phyloP scores from a whole-genome alignment of 1,139 yeast genomes.

The Yamadazyma epiphylla region DNA sequence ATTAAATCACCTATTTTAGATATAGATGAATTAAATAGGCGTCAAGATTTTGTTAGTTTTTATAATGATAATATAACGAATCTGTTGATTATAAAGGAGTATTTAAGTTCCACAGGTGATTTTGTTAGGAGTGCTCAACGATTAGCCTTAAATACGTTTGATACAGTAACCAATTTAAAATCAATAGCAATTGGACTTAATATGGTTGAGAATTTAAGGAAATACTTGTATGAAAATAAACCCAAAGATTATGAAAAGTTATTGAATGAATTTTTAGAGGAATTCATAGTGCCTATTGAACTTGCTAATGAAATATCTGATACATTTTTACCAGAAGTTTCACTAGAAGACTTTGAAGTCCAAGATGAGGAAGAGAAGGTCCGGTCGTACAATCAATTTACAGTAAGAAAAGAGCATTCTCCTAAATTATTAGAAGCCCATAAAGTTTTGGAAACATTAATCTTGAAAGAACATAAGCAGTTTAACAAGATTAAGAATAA shows the following conservation, averaged over 20 bases:
- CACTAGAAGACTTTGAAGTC: constrained; percentile 7
- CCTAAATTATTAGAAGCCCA: constrained; percentile 26
- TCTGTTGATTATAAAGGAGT: constrained; percentile 12
- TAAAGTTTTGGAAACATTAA: constrained; percentile 24
- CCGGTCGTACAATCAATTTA: constrained; percentile 12
- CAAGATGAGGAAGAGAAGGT: constrained; percentile 3
- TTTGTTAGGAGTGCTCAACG: constrained; percentile 36
- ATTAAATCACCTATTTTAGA: constrained; percentile 74
- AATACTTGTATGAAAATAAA: constrained; percentile 14
- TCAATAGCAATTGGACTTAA: constrained; percentile 30
- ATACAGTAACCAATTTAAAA: constrained; percentile 26
- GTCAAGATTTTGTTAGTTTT: constrained; percentile 62
- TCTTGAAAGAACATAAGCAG: constrained; percentile 19
- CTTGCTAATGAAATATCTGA: constrained; percentile 23
- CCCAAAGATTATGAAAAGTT: constrained; percentile 5
- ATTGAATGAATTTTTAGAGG: constrained; percentile 17
- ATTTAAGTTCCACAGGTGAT: constrained; percentile 31
- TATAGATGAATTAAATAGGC: constrained; percentile 44
- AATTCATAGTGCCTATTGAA: constrained; percentile 26
- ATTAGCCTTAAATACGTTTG: constrained; percentile 34
- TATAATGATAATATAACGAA: constrained; percentile 36
- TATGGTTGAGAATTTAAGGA: constrained; percentile 18
- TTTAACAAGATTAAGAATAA: constrained; percentile 7
- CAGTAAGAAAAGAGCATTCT: constrained; percentile 27
- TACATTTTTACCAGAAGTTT: constrained; percentile 27